A percentile compares a stretch with the other conserved stretches of the same genome.
Evolutionary conservation across 257 asterid species (phyloP).

Genomic region (Przewalskia tangutica): DNA sequence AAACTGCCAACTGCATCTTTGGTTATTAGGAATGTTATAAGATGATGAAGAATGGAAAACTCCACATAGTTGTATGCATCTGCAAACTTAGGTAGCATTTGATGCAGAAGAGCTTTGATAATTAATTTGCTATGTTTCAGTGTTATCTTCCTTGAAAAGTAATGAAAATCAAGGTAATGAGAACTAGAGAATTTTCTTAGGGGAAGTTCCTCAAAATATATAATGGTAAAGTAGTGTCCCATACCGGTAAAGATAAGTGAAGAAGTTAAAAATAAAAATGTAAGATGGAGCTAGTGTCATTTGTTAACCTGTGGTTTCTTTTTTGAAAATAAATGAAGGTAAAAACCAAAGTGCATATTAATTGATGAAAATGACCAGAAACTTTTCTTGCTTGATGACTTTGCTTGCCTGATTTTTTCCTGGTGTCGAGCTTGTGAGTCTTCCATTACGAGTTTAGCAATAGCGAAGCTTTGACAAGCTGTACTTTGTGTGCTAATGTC

Average conservation of each 20-base stretch:
- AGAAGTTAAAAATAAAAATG: too few relatives aligned
- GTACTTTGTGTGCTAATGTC: background rate
- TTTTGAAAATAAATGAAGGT: too few relatives aligned
- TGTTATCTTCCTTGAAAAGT: background rate
- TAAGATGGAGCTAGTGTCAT: too few relatives aligned
- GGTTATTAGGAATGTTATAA: background rate
- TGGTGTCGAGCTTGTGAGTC: background rate
- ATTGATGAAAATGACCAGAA: background rate
- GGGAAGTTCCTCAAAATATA: background rate
- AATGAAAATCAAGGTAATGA: background rate
- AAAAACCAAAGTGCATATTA: background rate
- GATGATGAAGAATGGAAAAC: background rate
- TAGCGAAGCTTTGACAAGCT: background rate
- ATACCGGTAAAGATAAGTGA: background rate
- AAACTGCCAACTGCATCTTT: background rate
- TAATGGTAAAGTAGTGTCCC: background rate
- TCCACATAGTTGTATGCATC: background rate
- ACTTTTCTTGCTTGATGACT: background rate
- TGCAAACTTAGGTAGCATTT: background rate
- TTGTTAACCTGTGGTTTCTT: too few relatives aligned
- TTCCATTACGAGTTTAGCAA: background rate
- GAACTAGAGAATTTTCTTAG: background rate
- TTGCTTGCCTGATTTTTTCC: background rate
- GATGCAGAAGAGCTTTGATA: background rate
- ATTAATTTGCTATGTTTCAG: constrained; percentile 1